Conservation (phyloP, 2,329 filamentous ascomycete species). For the Penicillium sp. region DNA sequence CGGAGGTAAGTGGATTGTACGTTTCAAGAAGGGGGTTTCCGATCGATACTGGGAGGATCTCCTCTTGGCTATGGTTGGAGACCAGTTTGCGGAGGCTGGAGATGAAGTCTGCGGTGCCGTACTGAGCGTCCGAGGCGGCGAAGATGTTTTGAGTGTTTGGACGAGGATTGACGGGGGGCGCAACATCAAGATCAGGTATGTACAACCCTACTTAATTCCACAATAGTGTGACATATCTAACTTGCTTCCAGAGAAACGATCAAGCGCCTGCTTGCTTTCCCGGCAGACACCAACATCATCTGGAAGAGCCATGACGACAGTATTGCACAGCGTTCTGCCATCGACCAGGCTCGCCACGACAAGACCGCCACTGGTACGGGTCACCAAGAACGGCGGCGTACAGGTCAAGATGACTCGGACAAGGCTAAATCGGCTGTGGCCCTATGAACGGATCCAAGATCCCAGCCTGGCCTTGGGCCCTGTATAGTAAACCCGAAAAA, state of each 20-base stretch:
- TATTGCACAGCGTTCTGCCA: slow-evolving; percentile 84
- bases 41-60: slow-evolving; percentile 98
- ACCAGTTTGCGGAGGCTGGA: slow-evolving; percentile 87
- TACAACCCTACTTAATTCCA: slow-evolving; percentile 12
- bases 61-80: slow-evolving; percentile 82
- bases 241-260: slow-evolving; percentile 71
- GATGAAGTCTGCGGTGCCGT: slow-evolving; percentile 96
- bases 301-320: slow-evolving; percentile 97
- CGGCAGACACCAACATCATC: slow-evolving; percentile 82
- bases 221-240: slow-evolving; percentile 19
- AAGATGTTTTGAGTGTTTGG: slow-evolving; percentile 98
- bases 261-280: slow-evolving; percentile 83
- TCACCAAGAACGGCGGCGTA: slow-evolving; percentile 44
- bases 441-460: slow-evolving; percentile 26
- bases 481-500: slow-evolving; percentile 40
- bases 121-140: slow-evolving; percentile 87
- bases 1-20: slow-evolving; percentile 95
- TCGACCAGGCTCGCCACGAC: slow-evolving; percentile 88
- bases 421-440: slow-evolving; percentile 39
- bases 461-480: slow-evolving; percentile 30
- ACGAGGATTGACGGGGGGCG: slow-evolving; percentile 88
- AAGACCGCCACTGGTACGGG: slow-evolving; percentile 54
- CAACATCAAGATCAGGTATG: slow-evolving; percentile 93
- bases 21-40: slow-evolving; percentile 93
- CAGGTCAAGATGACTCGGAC: slow-evolving; percentile 46